Evolutionary conservation across 768 basidiomycete genomes (phyloP).

Genomic region (Stropharia rugosoannulata): DNA sequence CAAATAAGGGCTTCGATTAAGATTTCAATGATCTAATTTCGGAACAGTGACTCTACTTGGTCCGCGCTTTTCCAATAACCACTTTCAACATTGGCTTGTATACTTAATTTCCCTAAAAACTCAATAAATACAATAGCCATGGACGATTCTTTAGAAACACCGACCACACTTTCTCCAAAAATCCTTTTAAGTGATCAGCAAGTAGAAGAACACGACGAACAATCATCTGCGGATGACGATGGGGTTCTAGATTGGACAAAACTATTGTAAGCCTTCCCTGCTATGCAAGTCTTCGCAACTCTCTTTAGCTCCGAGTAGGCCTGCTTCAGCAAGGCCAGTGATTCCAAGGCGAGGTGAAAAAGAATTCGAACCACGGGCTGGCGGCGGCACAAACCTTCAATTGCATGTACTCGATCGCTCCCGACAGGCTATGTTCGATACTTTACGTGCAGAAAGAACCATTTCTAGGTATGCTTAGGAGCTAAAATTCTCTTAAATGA

Average conservation of each 20-base stretch:
- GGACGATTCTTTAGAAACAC: conserved; percentile 62
- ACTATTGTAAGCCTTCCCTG: conserved; percentile 45
- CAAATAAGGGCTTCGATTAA: too few relatives aligned
- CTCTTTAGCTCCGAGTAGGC: conserved; percentile 26
- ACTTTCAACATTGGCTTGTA: neutral
- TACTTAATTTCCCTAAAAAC: too few relatives aligned
- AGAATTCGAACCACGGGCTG: conserved; percentile 83
- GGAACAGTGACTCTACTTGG: too few relatives aligned
- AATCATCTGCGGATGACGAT: conserved; percentile 69
- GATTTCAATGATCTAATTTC: too few relatives aligned
- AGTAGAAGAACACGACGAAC: conserved; percentile 39
- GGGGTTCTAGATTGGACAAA: conserved; percentile 83
- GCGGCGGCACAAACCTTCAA: conserved; percentile 74
- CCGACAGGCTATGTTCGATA: conserved; percentile 84
- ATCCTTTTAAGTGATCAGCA: conserved; percentile 22
- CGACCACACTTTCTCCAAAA: conserved; percentile 29
- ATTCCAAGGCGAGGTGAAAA: conserved; percentile 98
- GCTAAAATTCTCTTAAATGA: neutral
- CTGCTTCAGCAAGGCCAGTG: conserved; percentile 52
- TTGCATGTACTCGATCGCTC: conserved; percentile 78
- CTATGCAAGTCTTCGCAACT: conserved; percentile 3
- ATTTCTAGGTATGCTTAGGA: conserved; percentile 62
- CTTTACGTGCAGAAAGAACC: conserved; percentile 69
- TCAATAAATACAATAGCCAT: conserved; percentile 28
- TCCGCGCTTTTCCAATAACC: neutral